Conservation (phyloP, 2,329 filamentous ascomycete genomes). For the Arthrobotrys iridis region DNA sequence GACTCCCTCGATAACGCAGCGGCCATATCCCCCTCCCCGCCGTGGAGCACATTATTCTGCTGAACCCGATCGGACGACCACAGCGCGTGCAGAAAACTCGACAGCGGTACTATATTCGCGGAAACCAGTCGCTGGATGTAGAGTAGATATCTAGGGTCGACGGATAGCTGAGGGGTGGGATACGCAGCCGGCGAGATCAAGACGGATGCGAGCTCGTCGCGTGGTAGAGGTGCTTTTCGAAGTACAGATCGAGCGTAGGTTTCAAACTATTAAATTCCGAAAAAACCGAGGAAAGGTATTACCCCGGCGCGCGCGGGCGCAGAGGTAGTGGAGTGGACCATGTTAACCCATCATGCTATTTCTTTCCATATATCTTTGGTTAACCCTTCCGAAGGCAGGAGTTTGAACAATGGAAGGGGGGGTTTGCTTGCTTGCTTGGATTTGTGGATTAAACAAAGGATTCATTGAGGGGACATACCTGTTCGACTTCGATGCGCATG, state of each 20-base stretch:
- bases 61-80: slow-evolving; percentile 63
- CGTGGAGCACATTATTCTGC: slow-evolving; percentile 41
- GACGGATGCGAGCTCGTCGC: slow-evolving; percentile 68
- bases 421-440: background rate
- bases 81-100: slow-evolving; percentile 68
- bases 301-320: background rate
- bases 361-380: slow-evolving; percentile 28
- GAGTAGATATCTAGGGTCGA: slow-evolving; percentile 70
- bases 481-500: slow-evolving; percentile 48
- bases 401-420: background rate
- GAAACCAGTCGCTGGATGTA: slow-evolving; percentile 70
- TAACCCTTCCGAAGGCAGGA: slow-evolving; percentile 33
- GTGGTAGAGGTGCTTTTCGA: slow-evolving; percentile 66
- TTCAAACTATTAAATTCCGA: slow-evolving; percentile 63
- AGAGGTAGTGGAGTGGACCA: background rate
- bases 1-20: slow-evolving; percentile 54
- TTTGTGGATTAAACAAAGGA: background rate
- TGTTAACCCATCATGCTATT: slow-evolving; percentile 44
- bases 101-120: slow-evolving; percentile 67
- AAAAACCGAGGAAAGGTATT: background rate
- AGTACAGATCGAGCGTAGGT: slow-evolving; percentile 66
- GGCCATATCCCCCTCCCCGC: slow-evolving; percentile 7
- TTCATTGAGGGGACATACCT: slow-evolving; percentile 20
- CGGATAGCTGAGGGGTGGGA: slow-evolving; percentile 62
- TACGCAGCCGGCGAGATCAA: slow-evolving; percentile 68